Evolutionary conservation across 2,329 filamentous ascomycete genomes (phyloP).

Genomic region (Nectriaceae sp.): DNA sequence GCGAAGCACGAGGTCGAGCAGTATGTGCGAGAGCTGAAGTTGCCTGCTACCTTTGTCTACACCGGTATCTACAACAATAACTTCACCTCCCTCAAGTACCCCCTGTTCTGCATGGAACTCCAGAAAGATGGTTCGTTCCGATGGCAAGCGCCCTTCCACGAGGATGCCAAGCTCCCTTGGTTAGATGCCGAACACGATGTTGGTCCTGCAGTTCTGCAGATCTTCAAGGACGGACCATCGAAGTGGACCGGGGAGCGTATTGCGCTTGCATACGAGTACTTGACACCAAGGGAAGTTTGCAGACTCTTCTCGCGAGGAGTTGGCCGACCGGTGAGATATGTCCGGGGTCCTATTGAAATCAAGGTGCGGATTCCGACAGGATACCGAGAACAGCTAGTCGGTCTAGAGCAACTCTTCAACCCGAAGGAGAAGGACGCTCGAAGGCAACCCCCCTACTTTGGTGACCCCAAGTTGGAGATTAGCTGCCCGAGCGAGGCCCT

Average conservation of each 20-base stretch:
- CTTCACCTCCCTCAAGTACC: constrained; percentile 90
- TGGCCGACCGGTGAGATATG: constrained; percentile 75
- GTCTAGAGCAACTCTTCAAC: constrained; percentile 61
- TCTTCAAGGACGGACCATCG: constrained; percentile 88
- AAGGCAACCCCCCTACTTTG: constrained; percentile 66
- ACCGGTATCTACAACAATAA: constrained; percentile 99
- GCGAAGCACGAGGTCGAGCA: constrained; percentile 92
- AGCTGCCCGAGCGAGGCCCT: constrained; percentile 75
- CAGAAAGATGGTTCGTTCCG: constrained; percentile 81
- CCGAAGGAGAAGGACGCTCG: constrained; percentile 51
- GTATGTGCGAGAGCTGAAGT: constrained; percentile 78
- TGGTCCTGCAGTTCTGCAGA: constrained; percentile 85
- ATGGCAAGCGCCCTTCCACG: constrained; percentile 94
- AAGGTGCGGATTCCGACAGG: constrained; percentile 84
- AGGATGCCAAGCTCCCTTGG: constrained; percentile 87
- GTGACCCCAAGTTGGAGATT: constrained; percentile 55
- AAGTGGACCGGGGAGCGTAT: constrained; percentile 83
- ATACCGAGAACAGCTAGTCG: constrained; percentile 85
- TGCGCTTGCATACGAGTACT: constrained; percentile 85
- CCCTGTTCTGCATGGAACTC: constrained; percentile 93
- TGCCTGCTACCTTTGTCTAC: constrained; percentile 92
- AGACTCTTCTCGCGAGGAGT: constrained; percentile 77
- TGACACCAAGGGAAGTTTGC: constrained; percentile 83
- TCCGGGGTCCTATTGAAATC: constrained; percentile 77
- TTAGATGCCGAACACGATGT: constrained; percentile 96